These are phyloP conservation scores for Dryas alaskensis DNA, from an alignment of 306 rosid species.

Conservation along the genomic window DNA sequence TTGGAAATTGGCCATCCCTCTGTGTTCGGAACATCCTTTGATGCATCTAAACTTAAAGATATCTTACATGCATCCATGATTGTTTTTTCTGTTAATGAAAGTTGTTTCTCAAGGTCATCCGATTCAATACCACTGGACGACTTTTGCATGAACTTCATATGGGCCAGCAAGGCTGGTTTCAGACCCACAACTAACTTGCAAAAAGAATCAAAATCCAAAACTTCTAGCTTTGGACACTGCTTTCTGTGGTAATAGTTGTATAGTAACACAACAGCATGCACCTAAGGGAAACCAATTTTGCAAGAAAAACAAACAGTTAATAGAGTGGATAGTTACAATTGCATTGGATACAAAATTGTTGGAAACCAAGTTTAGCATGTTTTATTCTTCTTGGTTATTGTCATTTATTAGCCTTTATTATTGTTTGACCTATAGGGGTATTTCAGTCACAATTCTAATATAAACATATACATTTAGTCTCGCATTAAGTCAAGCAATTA, in stretches of 20 bases:
- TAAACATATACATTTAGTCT: background rate
- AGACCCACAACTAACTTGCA: constrained; percentile 62
- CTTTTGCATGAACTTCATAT: constrained; percentile 63
- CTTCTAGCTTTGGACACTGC: constrained; percentile 47
- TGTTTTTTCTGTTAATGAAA: constrained; percentile 62
- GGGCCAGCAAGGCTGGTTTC: constrained; percentile 56
- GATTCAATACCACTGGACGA: constrained; percentile 42
- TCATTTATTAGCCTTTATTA: background rate
- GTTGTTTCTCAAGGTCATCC: constrained; percentile 57
- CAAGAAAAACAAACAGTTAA: constrained; percentile 32
- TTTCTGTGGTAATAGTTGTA: constrained; percentile 82
- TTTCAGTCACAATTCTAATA: background rate
- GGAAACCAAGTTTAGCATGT: background rate
- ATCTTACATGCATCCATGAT: constrained; percentile 73
- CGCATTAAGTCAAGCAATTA: background rate
- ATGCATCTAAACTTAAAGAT: constrained; percentile 52
- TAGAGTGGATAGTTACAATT: constrained; percentile 5
- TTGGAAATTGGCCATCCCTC: constrained; percentile 77
- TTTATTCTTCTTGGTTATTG: background rate
- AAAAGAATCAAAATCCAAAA: constrained; percentile 58
- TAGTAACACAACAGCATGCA: constrained; percentile 70
- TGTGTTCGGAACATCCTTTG: constrained; percentile 48
- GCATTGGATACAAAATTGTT: background rate
- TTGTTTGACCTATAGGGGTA: background rate
- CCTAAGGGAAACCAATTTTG: constrained; percentile 43